These are phyloP conservation scores for Cercis canadensis DNA, from an alignment of 306 rosid species.

Conservation along the genomic window DNA sequence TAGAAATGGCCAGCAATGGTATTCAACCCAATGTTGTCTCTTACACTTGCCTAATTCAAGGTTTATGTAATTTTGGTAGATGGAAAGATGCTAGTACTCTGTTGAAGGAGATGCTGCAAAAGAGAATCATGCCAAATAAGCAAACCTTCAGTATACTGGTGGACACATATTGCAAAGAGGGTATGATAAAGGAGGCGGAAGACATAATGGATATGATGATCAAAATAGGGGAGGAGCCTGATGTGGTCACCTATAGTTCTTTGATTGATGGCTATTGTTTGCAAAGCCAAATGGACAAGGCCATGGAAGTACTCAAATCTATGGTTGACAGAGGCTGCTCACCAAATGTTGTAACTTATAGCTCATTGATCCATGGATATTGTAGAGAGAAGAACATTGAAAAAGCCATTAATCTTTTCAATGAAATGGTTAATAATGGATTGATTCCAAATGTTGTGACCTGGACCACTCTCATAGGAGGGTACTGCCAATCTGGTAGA, in stretches of 20 bases:
- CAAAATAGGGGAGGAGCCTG: constrained; percentile 11
- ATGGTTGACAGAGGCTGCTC: neutral
- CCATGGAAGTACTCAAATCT: neutral
- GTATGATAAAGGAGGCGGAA: constrained; percentile 6
- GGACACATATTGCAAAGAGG: constrained; percentile 20
- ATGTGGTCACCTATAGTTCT: constrained; percentile 10
- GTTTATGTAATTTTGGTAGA: constrained; percentile 6
- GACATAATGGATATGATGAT: constrained; percentile 14
- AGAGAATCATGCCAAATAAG: constrained; percentile 3
- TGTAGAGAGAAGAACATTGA: neutral
- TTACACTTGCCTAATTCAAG: neutral
- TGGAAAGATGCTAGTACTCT: constrained; percentile 16
- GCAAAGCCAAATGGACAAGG: constrained; percentile 13
- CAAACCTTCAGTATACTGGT: constrained; percentile 10
- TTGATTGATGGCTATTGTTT: constrained; percentile 26
- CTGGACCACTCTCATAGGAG: neutral
- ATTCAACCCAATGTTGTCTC: no score
- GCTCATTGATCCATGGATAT: neutral
- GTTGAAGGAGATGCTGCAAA: constrained; percentile 11
- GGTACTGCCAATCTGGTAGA: neutral
- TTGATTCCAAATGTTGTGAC: neutral
- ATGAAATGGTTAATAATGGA: neutral
- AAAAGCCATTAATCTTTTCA: constrained; percentile 5
- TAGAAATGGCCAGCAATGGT: neutral
- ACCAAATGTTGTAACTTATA: constrained; percentile 7